These are phyloP conservation scores for Diaporthe australafricana DNA, from an alignment of 2,329 filamentous ascomycete species.

Conservation along the genomic window DNA sequence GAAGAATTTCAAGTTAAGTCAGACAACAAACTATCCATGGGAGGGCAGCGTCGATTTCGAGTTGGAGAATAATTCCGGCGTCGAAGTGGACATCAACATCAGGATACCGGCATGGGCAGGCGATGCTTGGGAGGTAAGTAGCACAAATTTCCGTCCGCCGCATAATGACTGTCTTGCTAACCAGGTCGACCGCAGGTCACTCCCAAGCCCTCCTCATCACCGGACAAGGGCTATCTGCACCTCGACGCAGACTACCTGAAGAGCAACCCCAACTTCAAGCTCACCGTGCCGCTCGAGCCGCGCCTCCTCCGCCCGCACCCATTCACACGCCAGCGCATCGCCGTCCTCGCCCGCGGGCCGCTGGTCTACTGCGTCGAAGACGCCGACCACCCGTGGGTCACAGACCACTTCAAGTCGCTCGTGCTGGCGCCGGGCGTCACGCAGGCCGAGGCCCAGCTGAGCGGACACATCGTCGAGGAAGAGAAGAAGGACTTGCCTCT, in stretches of 20 bases:
- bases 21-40: constrained; percentile 68
- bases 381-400: constrained; percentile 65
- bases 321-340: constrained; percentile 63
- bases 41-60: constrained; percentile 61
- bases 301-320: constrained; percentile 64
- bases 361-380: constrained; percentile 72
- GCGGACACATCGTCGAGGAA: not conserved
- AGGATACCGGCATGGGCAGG: constrained; percentile 67
- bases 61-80: constrained; percentile 47
- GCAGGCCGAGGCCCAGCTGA: constrained; percentile 33
- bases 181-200: not conserved
- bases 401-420: constrained; percentile 64
- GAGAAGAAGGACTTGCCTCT: constrained; percentile 42
- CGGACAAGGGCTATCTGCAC: constrained; percentile 59
- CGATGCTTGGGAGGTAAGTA: constrained; percentile 42
- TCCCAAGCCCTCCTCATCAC: constrained; percentile 11
- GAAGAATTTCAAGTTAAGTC: constrained; percentile 53
- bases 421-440: constrained; percentile 41
- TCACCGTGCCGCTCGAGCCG: constrained; percentile 59
- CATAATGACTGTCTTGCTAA: not conserved
- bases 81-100: constrained; percentile 56
- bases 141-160: no score
- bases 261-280: constrained; percentile 53
- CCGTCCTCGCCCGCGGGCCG: constrained; percentile 66
- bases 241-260: constrained; percentile 55